A percentile compares a stretch with the other conserved stretches of the same genome.
Conservation (phyloP, 768 basidiomycete species). For the Cystobasidium ongulense region DNA sequence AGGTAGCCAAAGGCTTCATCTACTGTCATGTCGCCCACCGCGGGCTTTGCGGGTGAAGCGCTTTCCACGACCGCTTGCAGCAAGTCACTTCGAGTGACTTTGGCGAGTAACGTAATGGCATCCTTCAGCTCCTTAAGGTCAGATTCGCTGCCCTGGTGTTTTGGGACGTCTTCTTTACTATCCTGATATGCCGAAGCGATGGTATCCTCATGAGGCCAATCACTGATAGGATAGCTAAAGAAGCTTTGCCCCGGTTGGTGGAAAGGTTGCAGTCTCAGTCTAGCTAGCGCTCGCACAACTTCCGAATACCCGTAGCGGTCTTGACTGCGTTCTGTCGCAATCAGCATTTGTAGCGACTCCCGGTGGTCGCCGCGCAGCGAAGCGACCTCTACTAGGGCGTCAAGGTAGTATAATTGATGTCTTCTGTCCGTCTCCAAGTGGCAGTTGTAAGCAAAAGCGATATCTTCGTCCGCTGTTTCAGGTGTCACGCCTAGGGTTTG, state of each 20-base stretch:
- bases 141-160: constrained; percentile 5
- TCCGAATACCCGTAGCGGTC: constrained; percentile 11
- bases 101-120: constrained; percentile 50
- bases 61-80: constrained; percentile 20
- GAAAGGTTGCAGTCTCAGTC: constrained; percentile 6
- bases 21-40: not conserved
- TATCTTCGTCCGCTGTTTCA: constrained; percentile 16
- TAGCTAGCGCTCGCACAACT: constrained; percentile 28
- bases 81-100: not conserved
- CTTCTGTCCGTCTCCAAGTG: not conserved
- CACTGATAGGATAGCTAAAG: not conserved
- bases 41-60: not conserved
- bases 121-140: constrained; percentile 51
- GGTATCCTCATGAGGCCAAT: constrained; percentile 11
- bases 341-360: not conserved
- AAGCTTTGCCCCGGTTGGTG: not conserved
- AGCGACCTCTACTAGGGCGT: constrained; percentile 28
- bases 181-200: not conserved
- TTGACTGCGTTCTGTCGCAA: constrained; percentile 26
- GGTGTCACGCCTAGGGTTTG: constrained; percentile 16
- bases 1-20: constrained; percentile 42
- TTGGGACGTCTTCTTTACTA: not conserved
- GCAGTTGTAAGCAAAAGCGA: constrained; percentile 6
- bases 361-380: constrained; percentile 13
- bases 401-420: constrained; percentile 2